phyloP scores from a whole-genome alignment of 1,284 basidiomycete genomes.

The Tilletia indica region DNA sequence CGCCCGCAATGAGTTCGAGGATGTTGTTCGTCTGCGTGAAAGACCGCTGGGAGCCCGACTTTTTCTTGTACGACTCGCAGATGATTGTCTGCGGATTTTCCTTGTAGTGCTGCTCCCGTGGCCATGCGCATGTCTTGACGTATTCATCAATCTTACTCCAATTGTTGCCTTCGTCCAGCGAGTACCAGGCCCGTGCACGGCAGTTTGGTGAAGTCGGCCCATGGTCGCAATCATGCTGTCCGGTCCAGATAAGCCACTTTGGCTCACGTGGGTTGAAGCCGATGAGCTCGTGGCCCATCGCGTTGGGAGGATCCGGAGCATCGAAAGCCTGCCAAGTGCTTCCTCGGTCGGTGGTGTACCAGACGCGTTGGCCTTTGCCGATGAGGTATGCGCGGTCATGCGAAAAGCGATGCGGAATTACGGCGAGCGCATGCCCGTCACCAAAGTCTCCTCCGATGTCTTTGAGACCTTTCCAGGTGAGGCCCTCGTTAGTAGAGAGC shows the following conservation, averaged over 20 bases:
- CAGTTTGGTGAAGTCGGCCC: conserved; percentile 40
- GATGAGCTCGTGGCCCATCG: conserved; percentile 72
- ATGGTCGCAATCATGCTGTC: conserved; percentile 67
- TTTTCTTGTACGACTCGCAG: conserved; percentile 82
- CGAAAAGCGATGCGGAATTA: conserved; percentile 80
- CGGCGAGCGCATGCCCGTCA: conserved; percentile 67
- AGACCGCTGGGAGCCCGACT: conserved; percentile 73
- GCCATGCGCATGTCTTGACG: conserved; percentile 89
- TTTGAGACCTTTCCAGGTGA: conserved; percentile 71
- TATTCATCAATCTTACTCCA: conserved; percentile 82
- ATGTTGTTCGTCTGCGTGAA: conserved; percentile 63
- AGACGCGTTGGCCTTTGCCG: conserved; percentile 68
- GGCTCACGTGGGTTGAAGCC: conserved; percentile 80
- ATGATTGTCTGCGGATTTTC: conserved; percentile 83
- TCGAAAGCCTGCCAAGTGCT: conserved; percentile 67
- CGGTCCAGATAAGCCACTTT: conserved; percentile 87
- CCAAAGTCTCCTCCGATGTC: conserved; percentile 7
- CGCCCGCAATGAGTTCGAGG: conserved; percentile 76
- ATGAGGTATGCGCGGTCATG: conserved; percentile 84
- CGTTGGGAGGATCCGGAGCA: conserved; percentile 73
- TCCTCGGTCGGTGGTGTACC: conserved; percentile 78
- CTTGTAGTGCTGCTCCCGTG: conserved; percentile 71
- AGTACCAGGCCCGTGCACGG: conserved; percentile 47
- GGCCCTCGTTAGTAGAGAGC: conserved; percentile 93
- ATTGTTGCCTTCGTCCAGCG: conserved; percentile 64